These are phyloP conservation scores for Stephanodiscus minutulus DNA, from an alignment of 108 stramenopile species.

Conservation along the genomic window DNA sequence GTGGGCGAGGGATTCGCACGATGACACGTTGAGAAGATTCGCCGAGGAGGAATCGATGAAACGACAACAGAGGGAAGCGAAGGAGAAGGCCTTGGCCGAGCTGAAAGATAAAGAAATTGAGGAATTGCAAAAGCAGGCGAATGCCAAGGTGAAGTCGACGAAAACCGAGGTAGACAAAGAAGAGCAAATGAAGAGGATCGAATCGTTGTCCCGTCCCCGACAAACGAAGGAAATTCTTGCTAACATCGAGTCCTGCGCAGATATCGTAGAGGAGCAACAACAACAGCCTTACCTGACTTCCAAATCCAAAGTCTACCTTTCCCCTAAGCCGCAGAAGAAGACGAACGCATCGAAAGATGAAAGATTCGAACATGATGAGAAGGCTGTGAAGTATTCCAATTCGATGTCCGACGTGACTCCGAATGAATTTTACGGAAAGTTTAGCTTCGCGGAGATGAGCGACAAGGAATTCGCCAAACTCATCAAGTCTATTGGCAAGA, in stretches of 20 bases:
- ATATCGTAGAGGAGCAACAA: neutral
- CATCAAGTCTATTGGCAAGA: slow-evolving; percentile 23
- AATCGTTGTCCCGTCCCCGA: slow-evolving; percentile 25
- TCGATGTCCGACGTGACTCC: neutral
- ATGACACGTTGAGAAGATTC: slow-evolving; percentile 24
- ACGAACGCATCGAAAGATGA: neutral
- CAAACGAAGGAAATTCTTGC: slow-evolving; percentile 3
- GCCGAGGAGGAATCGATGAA: slow-evolving; percentile 22
- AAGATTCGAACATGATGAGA: neutral
- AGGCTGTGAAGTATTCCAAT: neutral
- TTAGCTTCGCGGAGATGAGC: slow-evolving; percentile 32
- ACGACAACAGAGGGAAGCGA: slow-evolving; percentile 23
- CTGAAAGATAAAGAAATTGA: slow-evolving; percentile 18
- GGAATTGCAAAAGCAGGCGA: slow-evolving; percentile 11
- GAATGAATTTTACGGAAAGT: slow-evolving; percentile 16
- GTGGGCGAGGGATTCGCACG: slow-evolving; percentile 38
- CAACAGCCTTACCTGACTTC: neutral
- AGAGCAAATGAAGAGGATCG: slow-evolving; percentile 31
- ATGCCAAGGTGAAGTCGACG: slow-evolving; percentile 8
- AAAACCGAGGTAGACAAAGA: slow-evolving; percentile 21
- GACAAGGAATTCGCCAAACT: slow-evolving; percentile 44
- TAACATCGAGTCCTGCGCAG: neutral
- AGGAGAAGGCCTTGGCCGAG: slow-evolving; percentile 14
- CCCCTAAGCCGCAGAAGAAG: neutral
- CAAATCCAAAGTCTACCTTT: neutral